Conservation (phyloP, 176 grass and related monocot species). For the maize (Zea mays) region DNA sequence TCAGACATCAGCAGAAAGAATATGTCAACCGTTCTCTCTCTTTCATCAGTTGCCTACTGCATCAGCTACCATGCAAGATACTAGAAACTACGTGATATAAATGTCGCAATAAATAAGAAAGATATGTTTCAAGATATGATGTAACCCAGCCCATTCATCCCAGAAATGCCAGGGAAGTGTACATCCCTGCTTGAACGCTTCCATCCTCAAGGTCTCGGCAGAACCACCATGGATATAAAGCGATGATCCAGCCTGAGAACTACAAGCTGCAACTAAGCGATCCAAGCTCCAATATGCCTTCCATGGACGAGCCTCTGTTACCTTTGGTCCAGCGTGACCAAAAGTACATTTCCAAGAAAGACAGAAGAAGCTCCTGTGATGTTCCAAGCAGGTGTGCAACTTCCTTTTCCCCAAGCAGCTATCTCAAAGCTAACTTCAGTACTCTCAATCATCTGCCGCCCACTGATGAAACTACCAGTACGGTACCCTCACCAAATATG, state of each 20-base stretch:
- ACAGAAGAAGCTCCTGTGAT: slow-evolving; percentile 40
- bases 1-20: slow-evolving; percentile 32
- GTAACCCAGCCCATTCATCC: not conserved
- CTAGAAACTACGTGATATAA: slow-evolving; percentile 46
- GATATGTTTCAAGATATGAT: slow-evolving; percentile 34
- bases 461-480: slow-evolving; percentile 35
- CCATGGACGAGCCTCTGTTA: slow-evolving; percentile 43
- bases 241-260: slow-evolving; percentile 23
- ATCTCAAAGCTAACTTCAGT: slow-evolving; percentile 34
- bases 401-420: slow-evolving; percentile 30
- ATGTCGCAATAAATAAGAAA: slow-evolving; percentile 51
- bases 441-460: slow-evolving; percentile 22
- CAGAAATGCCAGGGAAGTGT: slow-evolving; percentile 44
- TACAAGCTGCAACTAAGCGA: slow-evolving; percentile 30
- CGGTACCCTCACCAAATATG: slow-evolving; percentile 27
- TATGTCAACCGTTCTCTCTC: slow-evolving; percentile 37
- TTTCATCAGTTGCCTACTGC: slow-evolving; percentile 52
- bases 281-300: slow-evolving; percentile 37
- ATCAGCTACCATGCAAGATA: slow-evolving; percentile 46
- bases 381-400: slow-evolving; percentile 38
- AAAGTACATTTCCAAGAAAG: slow-evolving; percentile 34
- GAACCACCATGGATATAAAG: slow-evolving; percentile 47
- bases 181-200: slow-evolving; percentile 28
- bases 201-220: not conserved
- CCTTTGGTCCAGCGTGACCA: slow-evolving; percentile 32